Percentiles rank a stretch among this genome's conserved stretches.
phyloP scores from a whole-genome alignment of 2,329 filamentous ascomycete genomes.

The Coniella lustricola region DNA sequence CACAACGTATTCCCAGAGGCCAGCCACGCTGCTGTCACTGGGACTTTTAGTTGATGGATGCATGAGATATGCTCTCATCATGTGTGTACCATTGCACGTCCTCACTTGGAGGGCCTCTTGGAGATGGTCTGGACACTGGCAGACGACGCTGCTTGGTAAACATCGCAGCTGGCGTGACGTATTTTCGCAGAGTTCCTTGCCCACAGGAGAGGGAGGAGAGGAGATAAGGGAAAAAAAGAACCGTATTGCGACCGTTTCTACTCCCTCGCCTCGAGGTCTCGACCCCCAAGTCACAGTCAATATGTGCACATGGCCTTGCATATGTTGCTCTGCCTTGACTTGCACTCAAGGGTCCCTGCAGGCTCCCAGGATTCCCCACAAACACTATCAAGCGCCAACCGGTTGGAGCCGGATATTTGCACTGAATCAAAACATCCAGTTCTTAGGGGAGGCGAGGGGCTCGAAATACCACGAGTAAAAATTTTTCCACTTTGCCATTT shows the following conservation, averaged over 20 bases:
- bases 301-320: neutral
- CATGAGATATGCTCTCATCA: too few relatives aligned
- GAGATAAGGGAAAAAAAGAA: neutral
- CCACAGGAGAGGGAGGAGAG: neutral
- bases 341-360: constrained; percentile 6
- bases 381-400: constrained; percentile 2
- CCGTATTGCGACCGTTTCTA: constrained; percentile 11
- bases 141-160: too few relatives aligned
- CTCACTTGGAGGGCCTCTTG: too few relatives aligned
- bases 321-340: neutral
- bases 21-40: too few relatives aligned
- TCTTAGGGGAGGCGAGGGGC: neutral
- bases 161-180: too few relatives aligned
- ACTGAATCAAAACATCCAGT: neutral
- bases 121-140: too few relatives aligned
- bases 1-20: neutral
- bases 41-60: too few relatives aligned
- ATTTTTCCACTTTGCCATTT: neutral
- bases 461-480: neutral
- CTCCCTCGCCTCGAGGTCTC: neutral
- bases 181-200: too few relatives aligned
- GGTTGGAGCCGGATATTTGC: neutral
- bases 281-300: neutral
- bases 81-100: too few relatives aligned
- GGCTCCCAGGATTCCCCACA: constrained; percentile 2